phyloP scores from a whole-genome alignment of 768 basidiomycete species.

The Mycena epipterygia region DNA sequence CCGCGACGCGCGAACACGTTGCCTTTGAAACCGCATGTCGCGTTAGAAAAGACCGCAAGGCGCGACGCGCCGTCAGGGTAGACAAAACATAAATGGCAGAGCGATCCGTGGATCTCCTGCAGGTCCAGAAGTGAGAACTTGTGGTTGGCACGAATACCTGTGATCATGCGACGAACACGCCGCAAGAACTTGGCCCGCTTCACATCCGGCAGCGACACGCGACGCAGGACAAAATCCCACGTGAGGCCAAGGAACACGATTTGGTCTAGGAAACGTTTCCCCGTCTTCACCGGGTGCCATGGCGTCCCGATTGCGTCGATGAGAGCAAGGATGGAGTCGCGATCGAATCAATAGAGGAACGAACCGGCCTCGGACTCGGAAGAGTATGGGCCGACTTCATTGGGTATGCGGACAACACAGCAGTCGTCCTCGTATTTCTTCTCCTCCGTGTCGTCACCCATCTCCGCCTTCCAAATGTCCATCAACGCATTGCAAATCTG shows the following conservation, averaged over 20 bases:
- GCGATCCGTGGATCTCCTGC: no score
- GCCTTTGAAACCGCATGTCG: no score
- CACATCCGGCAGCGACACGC: conserved; percentile 43
- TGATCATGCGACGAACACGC: no score
- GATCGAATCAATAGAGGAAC: conserved; percentile 35
- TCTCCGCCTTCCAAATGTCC: conserved; percentile 23
- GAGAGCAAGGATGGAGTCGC: conserved; percentile 7
- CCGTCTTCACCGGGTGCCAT: conserved; percentile 39
- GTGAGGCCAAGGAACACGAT: no score
- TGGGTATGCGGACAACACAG: not conserved
- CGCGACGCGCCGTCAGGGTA: conserved; percentile 1
- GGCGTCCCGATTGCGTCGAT: conserved; percentile 39
- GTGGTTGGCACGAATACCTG: no score
- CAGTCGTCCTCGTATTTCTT: conserved; percentile 38
- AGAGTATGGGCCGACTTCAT: not conserved
- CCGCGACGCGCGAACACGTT: not conserved
- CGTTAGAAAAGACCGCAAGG: conserved; percentile 20
- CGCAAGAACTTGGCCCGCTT: no score
- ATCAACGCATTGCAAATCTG: conserved; percentile 31
- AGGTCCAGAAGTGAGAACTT: no score
- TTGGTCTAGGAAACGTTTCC: conserved; percentile 45
- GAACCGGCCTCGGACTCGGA: no score
- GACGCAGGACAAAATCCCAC: conserved; percentile 44
- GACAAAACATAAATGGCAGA: conserved; percentile 14
- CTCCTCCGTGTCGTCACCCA: not conserved